Base-by-base conservation (phyloP, 345 rosid genomes). In the Pseudoturritis turrita region DNA sequence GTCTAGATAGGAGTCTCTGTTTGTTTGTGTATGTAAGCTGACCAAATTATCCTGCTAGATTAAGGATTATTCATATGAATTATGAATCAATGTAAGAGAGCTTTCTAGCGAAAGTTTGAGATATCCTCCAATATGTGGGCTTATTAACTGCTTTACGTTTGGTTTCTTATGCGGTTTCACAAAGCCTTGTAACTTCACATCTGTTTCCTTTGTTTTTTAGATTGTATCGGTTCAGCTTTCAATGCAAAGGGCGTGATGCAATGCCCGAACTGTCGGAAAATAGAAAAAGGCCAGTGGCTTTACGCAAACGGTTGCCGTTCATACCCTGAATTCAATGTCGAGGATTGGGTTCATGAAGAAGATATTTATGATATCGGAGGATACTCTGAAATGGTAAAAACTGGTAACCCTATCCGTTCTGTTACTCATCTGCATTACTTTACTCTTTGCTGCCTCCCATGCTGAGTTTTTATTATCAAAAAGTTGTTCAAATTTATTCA, bases 211-310 rank as follows among this genome's bases (percentile, higher is more conserved):
- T 65, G 53, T 62, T 43, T 58, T 21, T 65, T 85, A 95, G 99
- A 95, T 74, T 95, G 99, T 79, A 95, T 95, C 65, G 99, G 99
- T 43, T 95, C 99, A 45, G 99, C 99, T 10, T 95, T 95, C 83
- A 95, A 95, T 79, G 78, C 81, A 54, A 95, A 95, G 83, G 99
- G 99, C 2, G 83, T 87, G 14, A 95, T 95, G 99, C 98, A 96
- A 62, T 96, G 99, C 83, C 99, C 99, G 2, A 96, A 89, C 75
- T 96, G 99, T 73, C 88, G 98, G 40, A 91, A 91, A 86, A 81
- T 90, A 75, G 99, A 96, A 71, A 96, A 91, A 82, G 99, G 99
- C 45, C 97, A 91, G 69, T 95, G 99, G 99, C 99, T 95, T 59
- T 96, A 82, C 65, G 96, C 96, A 35, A 88, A 86, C 54, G 94